Percentiles rank a stretch among this genome's conserved stretches.
phyloP scores from a whole-genome alignment of 768 basidiomycete genomes.

The Serendipita sp. region DNA sequence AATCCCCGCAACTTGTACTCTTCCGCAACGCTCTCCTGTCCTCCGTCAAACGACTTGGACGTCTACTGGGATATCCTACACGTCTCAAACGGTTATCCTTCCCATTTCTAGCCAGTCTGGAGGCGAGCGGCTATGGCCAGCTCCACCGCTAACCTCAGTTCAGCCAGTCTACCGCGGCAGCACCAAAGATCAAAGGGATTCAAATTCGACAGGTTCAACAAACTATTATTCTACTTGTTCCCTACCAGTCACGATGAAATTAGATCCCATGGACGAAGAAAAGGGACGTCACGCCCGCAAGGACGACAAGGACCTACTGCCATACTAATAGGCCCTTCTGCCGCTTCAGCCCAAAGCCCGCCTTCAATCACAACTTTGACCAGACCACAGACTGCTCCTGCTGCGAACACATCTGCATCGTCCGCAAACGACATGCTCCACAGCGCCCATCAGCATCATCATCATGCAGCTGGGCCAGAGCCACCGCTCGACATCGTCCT shows the following conservation, averaged over 20 bases:
- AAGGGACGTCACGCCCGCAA: too few relatives aligned
- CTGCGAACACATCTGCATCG: not conserved
- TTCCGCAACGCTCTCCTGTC: too few relatives aligned
- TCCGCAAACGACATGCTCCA: not conserved
- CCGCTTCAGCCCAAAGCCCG: not conserved
- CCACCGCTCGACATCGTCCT: conserved; percentile 62
- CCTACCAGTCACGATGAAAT: not conserved
- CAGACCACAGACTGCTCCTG: not conserved
- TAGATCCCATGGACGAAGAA: not conserved
- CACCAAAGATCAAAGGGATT: not conserved
- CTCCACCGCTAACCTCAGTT: too few relatives aligned
- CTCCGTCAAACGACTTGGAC: too few relatives aligned
- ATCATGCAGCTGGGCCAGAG: conserved; percentile 1
- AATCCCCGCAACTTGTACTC: too few relatives aligned
- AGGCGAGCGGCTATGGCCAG: too few relatives aligned
- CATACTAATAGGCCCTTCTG: not conserved
- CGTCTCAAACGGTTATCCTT: too few relatives aligned
- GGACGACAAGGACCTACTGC: too few relatives aligned
- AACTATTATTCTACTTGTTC: not conserved
- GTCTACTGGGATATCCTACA: too few relatives aligned
- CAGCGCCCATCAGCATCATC: not conserved
- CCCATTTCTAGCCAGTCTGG: too few relatives aligned
- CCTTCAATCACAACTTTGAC: not conserved
- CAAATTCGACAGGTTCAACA: not conserved
- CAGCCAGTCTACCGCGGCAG: not conserved